Base-by-base conservation (phyloP, 495 filamentous ascomycete species). In the Hypomontagnella submonticulosa region DNA sequence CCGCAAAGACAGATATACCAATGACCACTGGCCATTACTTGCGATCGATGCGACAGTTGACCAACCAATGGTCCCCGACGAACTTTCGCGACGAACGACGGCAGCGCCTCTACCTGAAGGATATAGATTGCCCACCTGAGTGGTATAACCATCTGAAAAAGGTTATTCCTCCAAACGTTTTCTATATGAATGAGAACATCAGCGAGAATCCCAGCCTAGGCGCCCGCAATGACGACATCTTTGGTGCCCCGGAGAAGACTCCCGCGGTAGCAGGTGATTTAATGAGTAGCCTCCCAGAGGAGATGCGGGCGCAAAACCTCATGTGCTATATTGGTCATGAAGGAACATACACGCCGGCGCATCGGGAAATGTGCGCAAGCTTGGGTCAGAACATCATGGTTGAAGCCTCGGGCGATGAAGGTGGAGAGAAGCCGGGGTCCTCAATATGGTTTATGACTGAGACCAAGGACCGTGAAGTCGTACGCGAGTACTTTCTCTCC, bases 381-480 rank as follows among this genome's bases (percentile, higher is more conserved):
- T 81, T 99, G 34, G 94, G 95, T 0, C 95, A 99, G 50, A 99
- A 99, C 71, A 89, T 99, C 51, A 99, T 99, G 95, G 92, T 99
- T 2, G 90, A 97, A 60, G 87, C 92, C 1, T 97, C 93, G 6
- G 85, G 87, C 41, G 79, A 89, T 41, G 85, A 85, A 6, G 85
- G 92, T 16, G 81, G 79, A 12, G 91, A 93, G 61, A 89, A 85
- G 58, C 86, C 88, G 0, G 94, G 95, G 0, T 94, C 90, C 18
- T 97, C 95, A 0, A 87, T 99, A 37, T 99, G 95, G 95, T 95
- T 98, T 67, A 97, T 99, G 95, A 97, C 94, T 0, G 90, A 95
- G 69, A 90, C 88, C 11, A 91, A 91, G 67, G 94, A 99, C 67
- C 90, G 95, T 0, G 86, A 91, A 57, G 78, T 91, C 5, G 91